Evolutionary conservation across 495 filamentous ascomycete genomes (phyloP).

Genomic region (Penicillium coprophilum): DNA sequence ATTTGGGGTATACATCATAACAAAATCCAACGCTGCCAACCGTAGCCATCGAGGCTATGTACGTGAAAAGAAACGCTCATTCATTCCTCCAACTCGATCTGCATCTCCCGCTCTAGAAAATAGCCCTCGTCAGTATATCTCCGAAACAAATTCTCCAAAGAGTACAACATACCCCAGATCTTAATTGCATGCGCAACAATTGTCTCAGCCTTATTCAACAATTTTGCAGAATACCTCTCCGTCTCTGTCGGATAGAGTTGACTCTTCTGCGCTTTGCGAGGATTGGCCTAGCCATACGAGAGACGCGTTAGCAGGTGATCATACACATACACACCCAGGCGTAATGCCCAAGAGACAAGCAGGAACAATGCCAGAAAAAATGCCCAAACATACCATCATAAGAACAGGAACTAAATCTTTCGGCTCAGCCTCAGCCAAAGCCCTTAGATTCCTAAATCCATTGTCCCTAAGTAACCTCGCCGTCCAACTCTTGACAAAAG

Average conservation of each 20-base stretch:
- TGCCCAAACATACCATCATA: constrained; percentile 53
- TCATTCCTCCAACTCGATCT: constrained; percentile 45
- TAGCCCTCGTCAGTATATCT: constrained; percentile 5
- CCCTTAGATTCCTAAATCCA: constrained; percentile 66
- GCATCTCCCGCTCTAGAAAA: constrained; percentile 43
- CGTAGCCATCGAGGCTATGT: constrained; percentile 7
- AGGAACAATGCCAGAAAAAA: not conserved
- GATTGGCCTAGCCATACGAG: constrained; percentile 29
- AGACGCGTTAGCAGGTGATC: not conserved
- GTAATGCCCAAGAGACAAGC: not conserved
- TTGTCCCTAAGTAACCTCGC: constrained; percentile 77
- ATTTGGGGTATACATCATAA: not conserved
- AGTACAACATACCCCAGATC: constrained; percentile 59
- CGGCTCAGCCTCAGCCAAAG: constrained; percentile 65
- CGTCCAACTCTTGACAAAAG: constrained; percentile 75
- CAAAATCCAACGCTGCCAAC: not conserved
- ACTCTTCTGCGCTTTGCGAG: constrained; percentile 58
- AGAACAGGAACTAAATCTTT: constrained; percentile 68
- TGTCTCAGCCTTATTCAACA: constrained; percentile 64
- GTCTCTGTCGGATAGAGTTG: constrained; percentile 59
- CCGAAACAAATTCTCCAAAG: not conserved
- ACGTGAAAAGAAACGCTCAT: no score
- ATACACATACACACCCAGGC: not conserved
- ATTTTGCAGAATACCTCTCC: constrained; percentile 61
- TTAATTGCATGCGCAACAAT: constrained; percentile 70